Base-by-base conservation (phyloP, 2,329 filamentous ascomycete genomes). In the Verticillium tricorpus region DNA sequence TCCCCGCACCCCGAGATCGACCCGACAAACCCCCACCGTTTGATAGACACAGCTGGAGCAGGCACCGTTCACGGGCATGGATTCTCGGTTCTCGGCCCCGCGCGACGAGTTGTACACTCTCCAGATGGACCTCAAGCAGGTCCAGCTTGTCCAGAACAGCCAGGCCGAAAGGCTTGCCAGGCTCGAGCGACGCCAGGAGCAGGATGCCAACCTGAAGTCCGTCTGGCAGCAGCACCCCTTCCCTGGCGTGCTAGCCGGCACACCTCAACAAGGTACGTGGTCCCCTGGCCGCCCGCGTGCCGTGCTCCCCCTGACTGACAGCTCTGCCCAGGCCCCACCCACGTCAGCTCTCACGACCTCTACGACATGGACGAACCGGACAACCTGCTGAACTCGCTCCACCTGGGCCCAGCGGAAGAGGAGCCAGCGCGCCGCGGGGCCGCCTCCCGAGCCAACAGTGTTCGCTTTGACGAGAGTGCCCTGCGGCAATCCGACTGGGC, bases 391-490 rank as follows among this genome's bases (percentile, higher is more conserved):
- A 89, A 89, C 59, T 92, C 90, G 60, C 83, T 97, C 62, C 91
- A 93, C 63, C 82, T 98, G 7, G 94, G 97, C 2, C 76, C 78
- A 66, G 85, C 89, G 5, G 93, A 97, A 65, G 93, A 98, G 65
- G 90, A 93, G 71, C 91, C 91, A 35, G 88, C 92, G 62, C 87
- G 92, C 40, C 86, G 94, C 65, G 92, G 95, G 60, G 92, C 91
- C 22, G 90, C 92, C 19, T 99, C 95, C 19, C 86, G 95, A 68
- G 94, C 95, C 57, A 98, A 98, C 73, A 98, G 95, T 72, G 95
- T 99, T 68, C 91, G 95, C 40, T 99, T 99, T 70, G 95, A 98
- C 72, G 94, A 98, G 73, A 97, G 92, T 71, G 93, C 94, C 15
- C 87, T 97, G 68, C 93, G 97, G 69, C 90, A 92, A 57, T 93